Base-by-base conservation (phyloP, 345 rosid species). In the Microthlaspi erraticum region DNA sequence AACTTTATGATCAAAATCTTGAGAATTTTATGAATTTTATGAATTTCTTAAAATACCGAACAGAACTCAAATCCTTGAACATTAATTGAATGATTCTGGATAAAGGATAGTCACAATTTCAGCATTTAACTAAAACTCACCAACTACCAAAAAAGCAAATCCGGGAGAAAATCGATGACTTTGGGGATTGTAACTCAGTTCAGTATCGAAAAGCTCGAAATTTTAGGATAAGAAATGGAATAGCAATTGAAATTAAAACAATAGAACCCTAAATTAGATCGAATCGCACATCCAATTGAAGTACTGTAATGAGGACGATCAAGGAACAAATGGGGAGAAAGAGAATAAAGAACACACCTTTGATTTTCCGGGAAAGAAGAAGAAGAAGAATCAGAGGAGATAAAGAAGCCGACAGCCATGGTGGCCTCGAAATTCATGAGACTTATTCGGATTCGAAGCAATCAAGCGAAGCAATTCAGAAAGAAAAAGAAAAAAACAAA, bases 371-470 rank as follows among this genome's bases (percentile, higher is more conserved):
- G 42, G 70, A 62, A 72, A 72, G 62, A 64, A 62, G 49, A 54
- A 56, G 45, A 37, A 54, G 37, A 62, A 29, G 53, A 64, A 17
- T 11, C 32, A 0, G 42, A 42, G 71, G 38, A 53, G 45, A 43
- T 2, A 37, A 55, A 17, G 37, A 75, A 46, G 38, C 29, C 18
- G 66, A 55, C 19, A 69, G 79, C 62, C 79, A 75, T 75, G 71
- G 75, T 26, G 46, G 65, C 70, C 79, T 68, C 70, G 74, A 75
- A 29, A 61, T 75, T 60, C 74, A 33, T 38, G 44, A 32, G 79
- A 62, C 48, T 68, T 44, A 75, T 75, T 68, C 79, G 51, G 70
- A 69, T 54, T 69, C 70, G 42, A 75, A 70, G 45, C 55, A 74
- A 74, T 42, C 71, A 73, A 73, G 31, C 33, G 53, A 67, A 50